phyloP scores from a whole-genome alignment of 768 basidiomycete genomes.

The Asterophora lycoperdoides region DNA sequence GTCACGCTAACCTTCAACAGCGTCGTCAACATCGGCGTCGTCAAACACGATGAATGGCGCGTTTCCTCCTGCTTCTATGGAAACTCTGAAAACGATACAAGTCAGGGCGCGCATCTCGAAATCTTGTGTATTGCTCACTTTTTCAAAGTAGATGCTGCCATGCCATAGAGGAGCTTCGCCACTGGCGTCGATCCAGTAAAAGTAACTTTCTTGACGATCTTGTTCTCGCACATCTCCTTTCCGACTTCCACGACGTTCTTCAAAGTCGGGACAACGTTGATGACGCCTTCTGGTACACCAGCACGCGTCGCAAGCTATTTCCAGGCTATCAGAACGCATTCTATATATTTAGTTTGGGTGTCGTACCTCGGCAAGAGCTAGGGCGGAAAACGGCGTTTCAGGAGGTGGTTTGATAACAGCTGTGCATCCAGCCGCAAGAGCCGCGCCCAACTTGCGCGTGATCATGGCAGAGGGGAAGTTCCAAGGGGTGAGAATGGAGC shows the following conservation, averaged over 20 bases:
- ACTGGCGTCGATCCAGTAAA: slow-evolving; percentile 89
- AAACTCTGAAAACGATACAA: slow-evolving; percentile 37
- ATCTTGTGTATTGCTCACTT: slow-evolving; percentile 46
- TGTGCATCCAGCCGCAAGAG: slow-evolving; percentile 95
- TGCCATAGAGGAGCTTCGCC: slow-evolving; percentile 68
- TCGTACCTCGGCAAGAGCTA: slow-evolving; percentile 84
- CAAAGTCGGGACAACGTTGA: slow-evolving; percentile 89
- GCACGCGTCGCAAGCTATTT: slow-evolving; percentile 74
- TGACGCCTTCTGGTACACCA: slow-evolving; percentile 92
- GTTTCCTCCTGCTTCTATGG: slow-evolving; percentile 91
- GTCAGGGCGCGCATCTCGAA: not conserved
- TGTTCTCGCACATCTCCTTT: slow-evolving; percentile 90
- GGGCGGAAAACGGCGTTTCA: slow-evolving; percentile 90
- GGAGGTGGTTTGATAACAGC: slow-evolving; percentile 92
- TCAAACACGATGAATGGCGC: slow-evolving; percentile 97
- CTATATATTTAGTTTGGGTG: not conserved
- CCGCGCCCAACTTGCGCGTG: slow-evolving; percentile 83
- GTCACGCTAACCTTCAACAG: slow-evolving; percentile 64
- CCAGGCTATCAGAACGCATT: not conserved
- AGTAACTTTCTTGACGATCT: slow-evolving; percentile 79
- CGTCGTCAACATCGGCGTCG: slow-evolving; percentile 90
- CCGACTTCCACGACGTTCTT: slow-evolving; percentile 85
- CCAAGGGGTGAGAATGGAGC: slow-evolving; percentile 81
- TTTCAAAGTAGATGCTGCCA: slow-evolving; percentile 76
- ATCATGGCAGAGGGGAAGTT: slow-evolving; percentile 97